Base-by-base conservation (phyloP, 2,329 filamentous ascomycete genomes). In the Phyllosticta citrichinensis region DNA sequence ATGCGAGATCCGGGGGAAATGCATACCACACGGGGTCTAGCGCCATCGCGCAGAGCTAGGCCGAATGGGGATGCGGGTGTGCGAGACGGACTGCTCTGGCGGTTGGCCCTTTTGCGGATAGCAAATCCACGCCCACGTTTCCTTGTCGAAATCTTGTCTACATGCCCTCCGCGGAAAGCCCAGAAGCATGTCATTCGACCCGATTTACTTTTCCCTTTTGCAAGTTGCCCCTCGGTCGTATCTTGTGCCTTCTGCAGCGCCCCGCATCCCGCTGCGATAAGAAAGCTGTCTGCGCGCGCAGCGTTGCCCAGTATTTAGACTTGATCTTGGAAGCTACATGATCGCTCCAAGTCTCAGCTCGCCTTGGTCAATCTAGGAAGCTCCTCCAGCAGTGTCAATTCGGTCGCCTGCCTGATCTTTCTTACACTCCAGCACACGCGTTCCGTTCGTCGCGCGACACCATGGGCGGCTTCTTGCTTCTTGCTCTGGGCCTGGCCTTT, bases 401-500 rank as follows among this genome's bases (percentile, higher is more conserved):
- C 12, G 35, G 35, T 12, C 35, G 4, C 9, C 12, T 14, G 4
- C 12, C n/a, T 47, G 40, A 4, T 47, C 17, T n/a, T n/a, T 8
- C n/a, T n/a, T 14, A 47, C 5, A 47, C 27, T n/a, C 40, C n/a
- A n/a, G 17, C 17, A n/a, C 5, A 30, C 27, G 40, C 14, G 40
- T n/a, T 47, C 40, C 40, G 6, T n/a, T n/a, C 17, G 14, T n/a
- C 5, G 14, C n/a, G 14, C 17, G n/a, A 33, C 9, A 66, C 61
- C 60, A 70, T 71, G 66, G 64, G 63, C 52, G 64, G 62, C 25
- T 5, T 68, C 14, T 24, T 72, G n/a, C 58, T 56, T 52, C 52
- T 63, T 2, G 63, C 71, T 22, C 65, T 75, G 17, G 72, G 69
- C 20, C 65, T 68, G 55, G 67, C 65, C 8, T 73, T 76, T 40